Conservation (phyloP, 805 yeast species). For the Saturnispora dispora region DNA sequence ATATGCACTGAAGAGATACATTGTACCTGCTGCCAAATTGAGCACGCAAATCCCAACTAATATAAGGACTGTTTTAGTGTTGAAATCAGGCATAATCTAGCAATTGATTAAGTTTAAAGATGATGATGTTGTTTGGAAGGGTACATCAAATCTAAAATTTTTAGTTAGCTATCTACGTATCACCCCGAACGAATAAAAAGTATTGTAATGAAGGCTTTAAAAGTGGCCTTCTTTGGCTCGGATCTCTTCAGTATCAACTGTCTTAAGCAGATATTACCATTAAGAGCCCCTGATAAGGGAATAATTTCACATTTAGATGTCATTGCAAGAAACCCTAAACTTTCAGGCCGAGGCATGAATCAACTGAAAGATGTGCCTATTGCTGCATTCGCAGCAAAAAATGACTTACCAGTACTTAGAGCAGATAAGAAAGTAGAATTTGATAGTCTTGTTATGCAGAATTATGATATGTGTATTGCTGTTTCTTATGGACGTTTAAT, state of each 20-base stretch:
- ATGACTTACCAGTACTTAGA: conserved; percentile 32
- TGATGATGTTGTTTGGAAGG: background rate
- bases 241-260: conserved; percentile 60
- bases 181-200: background rate
- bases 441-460: conserved; percentile 15
- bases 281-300: background rate
- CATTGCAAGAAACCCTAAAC: conserved; percentile 55
- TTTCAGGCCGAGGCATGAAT: conserved; percentile 49
- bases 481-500: conserved; percentile 84
- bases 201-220: conserved; percentile 6
- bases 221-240: conserved; percentile 68
- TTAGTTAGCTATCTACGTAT: background rate
- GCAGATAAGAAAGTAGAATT: conserved; percentile 43
- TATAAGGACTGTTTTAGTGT: conserved; percentile 13
- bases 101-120: background rate
- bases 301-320: conserved; percentile 37
- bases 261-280: conserved; percentile 31
- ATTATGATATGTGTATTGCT: conserved; percentile 68
- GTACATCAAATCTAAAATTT: background rate
- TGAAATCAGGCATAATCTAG: background rate
- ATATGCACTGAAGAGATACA: conserved; percentile 66
- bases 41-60: conserved; percentile 17
- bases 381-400: conserved; percentile 29
- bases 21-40: conserved; percentile 55
- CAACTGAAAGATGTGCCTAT: conserved; percentile 45